Conservation (phyloP, 2,329 filamentous ascomycete genomes). For the Alternaria rosae region DNA sequence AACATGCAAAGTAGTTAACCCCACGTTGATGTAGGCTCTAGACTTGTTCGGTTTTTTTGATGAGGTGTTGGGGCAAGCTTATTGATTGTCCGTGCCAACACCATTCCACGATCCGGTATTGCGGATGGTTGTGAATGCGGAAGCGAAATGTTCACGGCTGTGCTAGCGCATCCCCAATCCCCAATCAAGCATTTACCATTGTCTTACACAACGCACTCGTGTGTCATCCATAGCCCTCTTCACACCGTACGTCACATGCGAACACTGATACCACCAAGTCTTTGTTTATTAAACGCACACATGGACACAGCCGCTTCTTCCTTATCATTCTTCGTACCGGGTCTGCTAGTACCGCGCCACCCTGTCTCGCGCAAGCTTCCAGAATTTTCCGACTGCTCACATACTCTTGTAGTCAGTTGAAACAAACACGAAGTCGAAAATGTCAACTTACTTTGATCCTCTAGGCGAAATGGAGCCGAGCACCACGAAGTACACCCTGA, state of each 20-base stretch:
- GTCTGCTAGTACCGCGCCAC: background rate
- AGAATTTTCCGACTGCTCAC: fast-evolving
- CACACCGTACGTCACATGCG: background rate
- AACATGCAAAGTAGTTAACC: no score
- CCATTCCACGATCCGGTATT: background rate
- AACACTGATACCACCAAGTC: background rate
- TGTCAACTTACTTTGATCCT: conserved; percentile 26
- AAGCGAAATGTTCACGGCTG: background rate
- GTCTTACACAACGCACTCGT: conserved; percentile 4
- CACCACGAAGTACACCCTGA: conserved; percentile 33
- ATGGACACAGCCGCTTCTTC: background rate
- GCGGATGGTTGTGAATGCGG: background rate
- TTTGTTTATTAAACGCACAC: background rate
- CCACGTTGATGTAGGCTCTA: no score
- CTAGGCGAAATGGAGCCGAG: conserved; percentile 27
- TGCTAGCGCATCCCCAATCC: background rate
- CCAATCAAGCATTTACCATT: background rate
- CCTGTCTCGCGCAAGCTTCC: background rate
- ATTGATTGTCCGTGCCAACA: no score
- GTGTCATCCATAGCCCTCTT: conserved; percentile 3
- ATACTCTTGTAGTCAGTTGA: background rate
- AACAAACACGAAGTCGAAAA: background rate
- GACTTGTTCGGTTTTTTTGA: no score
- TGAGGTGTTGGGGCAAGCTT: no score
- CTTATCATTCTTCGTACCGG: background rate